phyloP scores from a whole-genome alignment of 2,329 filamentous ascomycete species.

The Cadophora malorum region DNA sequence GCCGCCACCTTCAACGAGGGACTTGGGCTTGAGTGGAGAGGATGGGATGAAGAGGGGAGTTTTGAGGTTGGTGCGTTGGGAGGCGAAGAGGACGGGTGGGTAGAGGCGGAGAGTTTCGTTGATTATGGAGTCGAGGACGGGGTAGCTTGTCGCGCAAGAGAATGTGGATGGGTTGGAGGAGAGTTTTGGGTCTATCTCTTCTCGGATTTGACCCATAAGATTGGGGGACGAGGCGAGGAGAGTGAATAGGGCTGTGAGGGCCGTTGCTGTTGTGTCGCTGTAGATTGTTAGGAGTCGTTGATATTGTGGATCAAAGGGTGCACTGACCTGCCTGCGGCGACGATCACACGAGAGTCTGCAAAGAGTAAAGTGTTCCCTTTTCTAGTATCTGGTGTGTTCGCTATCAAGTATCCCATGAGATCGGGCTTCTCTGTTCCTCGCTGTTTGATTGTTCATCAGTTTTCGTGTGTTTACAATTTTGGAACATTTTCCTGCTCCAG shows the following conservation, averaged over 20 bases:
- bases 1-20: conserved; percentile 2
- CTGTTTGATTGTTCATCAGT: not conserved
- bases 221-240: conserved; percentile 30
- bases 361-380: conserved; percentile 13
- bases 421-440: conserved; percentile 25
- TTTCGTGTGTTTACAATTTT: not conserved
- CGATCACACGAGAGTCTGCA: conserved; percentile 26
- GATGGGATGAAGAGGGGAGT: conserved; percentile 41
- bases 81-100: conserved; percentile 24
- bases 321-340: conserved; percentile 33
- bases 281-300: not conserved
- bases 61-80: conserved; percentile 47
- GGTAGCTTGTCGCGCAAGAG: conserved; percentile 25
- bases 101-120: conserved; percentile 34
- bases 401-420: conserved; percentile 33
- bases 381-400: conserved; percentile 11
- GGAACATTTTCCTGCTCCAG: no score
- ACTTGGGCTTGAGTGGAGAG: not conserved
- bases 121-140: conserved; percentile 33
- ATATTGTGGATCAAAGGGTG: not conserved
- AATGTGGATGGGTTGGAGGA: conserved; percentile 23
- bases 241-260: conserved; percentile 51
- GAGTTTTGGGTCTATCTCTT: conserved; percentile 26
- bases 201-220: conserved; percentile 25
- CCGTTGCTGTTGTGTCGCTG: conserved; percentile 51